phyloP scores from a whole-genome alignment of 805 yeast genomes.

The Ogataea minuta region DNA sequence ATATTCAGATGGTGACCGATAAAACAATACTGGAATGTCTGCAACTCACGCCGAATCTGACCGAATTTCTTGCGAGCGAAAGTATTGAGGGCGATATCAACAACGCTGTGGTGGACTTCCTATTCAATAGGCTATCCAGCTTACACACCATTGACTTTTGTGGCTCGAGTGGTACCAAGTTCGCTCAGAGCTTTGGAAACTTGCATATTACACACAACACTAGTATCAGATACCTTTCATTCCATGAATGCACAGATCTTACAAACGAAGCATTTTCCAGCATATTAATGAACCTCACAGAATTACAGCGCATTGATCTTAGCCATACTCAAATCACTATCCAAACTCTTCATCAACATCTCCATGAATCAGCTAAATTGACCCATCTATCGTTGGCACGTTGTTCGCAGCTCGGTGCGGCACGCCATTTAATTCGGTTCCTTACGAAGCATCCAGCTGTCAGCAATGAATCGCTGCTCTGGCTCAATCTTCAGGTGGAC shows the following conservation, averaged over 20 bases:
- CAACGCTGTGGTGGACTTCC: slow-evolving; percentile 47
- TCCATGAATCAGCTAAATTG: slow-evolving; percentile 57
- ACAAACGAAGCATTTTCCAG: slow-evolving; percentile 53
- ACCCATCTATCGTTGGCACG: slow-evolving; percentile 72
- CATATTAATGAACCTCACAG: slow-evolving; percentile 54
- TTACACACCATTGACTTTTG: slow-evolving; percentile 81
- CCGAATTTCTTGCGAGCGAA: slow-evolving; percentile 81
- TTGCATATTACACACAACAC: slow-evolving; percentile 33
- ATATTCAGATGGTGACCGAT: slow-evolving; percentile 85
- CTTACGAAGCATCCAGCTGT: slow-evolving; percentile 70
- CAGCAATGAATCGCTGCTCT: slow-evolving; percentile 37
- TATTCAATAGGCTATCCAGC: slow-evolving; percentile 53
- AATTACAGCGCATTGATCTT: slow-evolving; percentile 68
- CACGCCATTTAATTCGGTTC: slow-evolving; percentile 68
- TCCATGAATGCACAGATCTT: slow-evolving; percentile 86
- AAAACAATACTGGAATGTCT: slow-evolving; percentile 66
- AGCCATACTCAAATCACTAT: slow-evolving; percentile 78
- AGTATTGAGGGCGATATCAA: slow-evolving; percentile 82
- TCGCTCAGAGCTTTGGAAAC: slow-evolving; percentile 56
- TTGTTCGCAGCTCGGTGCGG: slow-evolving; percentile 62
- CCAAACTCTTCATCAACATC: slow-evolving; percentile 46
- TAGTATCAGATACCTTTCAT: slow-evolving; percentile 51
- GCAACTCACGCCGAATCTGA: slow-evolving; percentile 58
- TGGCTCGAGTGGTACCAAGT: slow-evolving; percentile 71
- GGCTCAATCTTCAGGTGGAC: slow-evolving; percentile 56